A percentile compares a stretch with the other conserved stretches of the same genome.
These are phyloP conservation scores for Ceratonia siliqua DNA, from an alignment of 306 rosid species.

Conservation along the genomic window DNA sequence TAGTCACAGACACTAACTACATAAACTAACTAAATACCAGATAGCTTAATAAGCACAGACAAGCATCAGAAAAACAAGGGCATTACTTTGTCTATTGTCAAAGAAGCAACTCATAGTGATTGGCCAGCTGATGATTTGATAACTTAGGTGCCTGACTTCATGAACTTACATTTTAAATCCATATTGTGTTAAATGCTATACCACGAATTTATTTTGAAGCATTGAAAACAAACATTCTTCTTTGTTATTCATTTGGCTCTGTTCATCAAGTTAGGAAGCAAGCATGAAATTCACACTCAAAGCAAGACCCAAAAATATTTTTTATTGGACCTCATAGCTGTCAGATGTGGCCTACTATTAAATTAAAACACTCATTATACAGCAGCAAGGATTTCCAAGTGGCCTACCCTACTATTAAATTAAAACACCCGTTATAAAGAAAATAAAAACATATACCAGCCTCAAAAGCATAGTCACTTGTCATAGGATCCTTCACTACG, in stretches of 20 bases:
- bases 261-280: background rate
- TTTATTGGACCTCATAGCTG: background rate
- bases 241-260: background rate
- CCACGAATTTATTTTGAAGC: background rate
- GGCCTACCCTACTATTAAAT: background rate
- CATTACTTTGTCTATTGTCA: slow-evolving; percentile 20
- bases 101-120: slow-evolving; percentile 29
- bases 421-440: slow-evolving; percentile 3
- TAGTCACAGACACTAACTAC: slow-evolving; percentile 1
- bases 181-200: background rate
- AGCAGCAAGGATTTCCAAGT: slow-evolving; percentile 22
- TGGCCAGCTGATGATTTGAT: slow-evolving; percentile 26
- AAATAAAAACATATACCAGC: slow-evolving; percentile 61
- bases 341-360: background rate
- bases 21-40: slow-evolving; percentile 10
- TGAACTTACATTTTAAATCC: background rate
- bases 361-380: background rate
- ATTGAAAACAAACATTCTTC: background rate
- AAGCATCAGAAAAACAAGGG: slow-evolving; percentile 24
- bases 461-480: slow-evolving; percentile 89
- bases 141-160: slow-evolving; percentile 8
- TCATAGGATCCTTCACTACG: slow-evolving; percentile 88
- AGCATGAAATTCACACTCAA: background rate
- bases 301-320: background rate
- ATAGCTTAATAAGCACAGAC: slow-evolving; percentile 29